These are phyloP conservation scores for Scenedesmus sp. DNA, from an alignment of 163 green algal genomes.

Conservation along the genomic window DNA sequence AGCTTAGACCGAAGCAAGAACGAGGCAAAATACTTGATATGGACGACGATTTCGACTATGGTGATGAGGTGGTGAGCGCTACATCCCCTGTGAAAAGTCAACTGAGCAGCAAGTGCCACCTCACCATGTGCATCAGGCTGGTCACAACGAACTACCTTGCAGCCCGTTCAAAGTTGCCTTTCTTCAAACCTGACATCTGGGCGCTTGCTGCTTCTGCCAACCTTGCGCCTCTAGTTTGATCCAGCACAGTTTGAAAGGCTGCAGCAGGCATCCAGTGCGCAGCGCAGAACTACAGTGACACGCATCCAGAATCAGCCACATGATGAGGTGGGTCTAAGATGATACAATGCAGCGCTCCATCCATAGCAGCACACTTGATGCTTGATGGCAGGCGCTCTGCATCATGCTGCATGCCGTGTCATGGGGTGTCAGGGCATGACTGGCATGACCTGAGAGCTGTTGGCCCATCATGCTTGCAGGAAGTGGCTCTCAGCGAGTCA, in stretches of 20 bases:
- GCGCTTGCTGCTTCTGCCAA: neutral
- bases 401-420: neutral
- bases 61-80: conserved; percentile 18
- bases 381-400: neutral
- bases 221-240: conserved; percentile 34
- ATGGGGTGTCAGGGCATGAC: neutral
- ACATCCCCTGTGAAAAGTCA: neutral
- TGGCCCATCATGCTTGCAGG: conserved; percentile 40
- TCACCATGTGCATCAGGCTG: neutral
- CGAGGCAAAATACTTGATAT: neutral
- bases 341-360: neutral
- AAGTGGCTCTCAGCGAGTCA: conserved; percentile 67
- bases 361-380: neutral
- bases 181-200: neutral
- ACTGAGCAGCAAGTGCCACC: neutral
- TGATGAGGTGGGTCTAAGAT: conserved; percentile 57
- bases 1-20: neutral
- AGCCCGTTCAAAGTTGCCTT: no score
- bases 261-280: neutral
- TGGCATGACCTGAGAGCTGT: neutral
- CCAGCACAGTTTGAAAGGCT: conserved; percentile 42
- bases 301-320: conserved; percentile 68
- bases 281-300: neutral
- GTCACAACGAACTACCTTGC: no score
- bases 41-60: conserved; percentile 50